Evolutionary conservation across 768 basidiomycete species (phyloP).

Genomic region (Rhizopogon roseolus): DNA sequence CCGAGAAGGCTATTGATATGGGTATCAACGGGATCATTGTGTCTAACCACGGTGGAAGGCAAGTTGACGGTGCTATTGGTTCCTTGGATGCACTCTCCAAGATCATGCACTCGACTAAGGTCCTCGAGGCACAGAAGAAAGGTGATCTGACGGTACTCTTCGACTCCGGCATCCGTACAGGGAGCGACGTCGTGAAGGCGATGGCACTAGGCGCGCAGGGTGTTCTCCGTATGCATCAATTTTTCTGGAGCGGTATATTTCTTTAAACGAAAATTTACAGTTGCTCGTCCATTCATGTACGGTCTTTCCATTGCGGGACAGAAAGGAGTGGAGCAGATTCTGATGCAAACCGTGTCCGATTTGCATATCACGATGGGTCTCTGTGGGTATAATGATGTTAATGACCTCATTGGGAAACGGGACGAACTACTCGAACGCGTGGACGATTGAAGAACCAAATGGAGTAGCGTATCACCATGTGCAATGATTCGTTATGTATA

Average conservation of each 20-base stretch:
- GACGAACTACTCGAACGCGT: slow-evolving; percentile 18
- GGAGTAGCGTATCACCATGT: not conserved
- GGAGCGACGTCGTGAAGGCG: slow-evolving; percentile 80
- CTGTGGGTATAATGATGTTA: slow-evolving; percentile 50
- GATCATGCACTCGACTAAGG: slow-evolving; percentile 59
- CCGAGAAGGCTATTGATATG: slow-evolving; percentile 40
- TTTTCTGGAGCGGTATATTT: not conserved
- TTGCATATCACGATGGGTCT: slow-evolving; percentile 62
- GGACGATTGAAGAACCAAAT: not conserved
- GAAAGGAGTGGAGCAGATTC: slow-evolving; percentile 69
- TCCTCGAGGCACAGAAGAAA: slow-evolving; percentile 51
- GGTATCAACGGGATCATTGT: slow-evolving; percentile 44
- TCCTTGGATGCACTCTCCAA: slow-evolving; percentile 68
- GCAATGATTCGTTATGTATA: not conserved
- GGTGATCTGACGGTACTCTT: slow-evolving; percentile 68
- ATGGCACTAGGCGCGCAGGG: slow-evolving; percentile 83
- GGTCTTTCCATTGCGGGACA: slow-evolving; percentile 68
- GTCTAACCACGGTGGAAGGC: slow-evolving; percentile 53
- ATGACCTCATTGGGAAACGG: slow-evolving; percentile 58
- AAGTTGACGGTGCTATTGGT: slow-evolving; percentile 76
- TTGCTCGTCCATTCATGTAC: slow-evolving; percentile 74
- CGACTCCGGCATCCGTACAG: slow-evolving; percentile 74
- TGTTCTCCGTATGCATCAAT: slow-evolving; percentile 53
- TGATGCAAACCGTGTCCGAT: slow-evolving; percentile 65
- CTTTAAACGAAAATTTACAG: slow-evolving; percentile 26